These are phyloP conservation scores for Lasiosphaeria miniovina DNA, from an alignment of 495 filamentous ascomycete genomes.

Conservation along the genomic window DNA sequence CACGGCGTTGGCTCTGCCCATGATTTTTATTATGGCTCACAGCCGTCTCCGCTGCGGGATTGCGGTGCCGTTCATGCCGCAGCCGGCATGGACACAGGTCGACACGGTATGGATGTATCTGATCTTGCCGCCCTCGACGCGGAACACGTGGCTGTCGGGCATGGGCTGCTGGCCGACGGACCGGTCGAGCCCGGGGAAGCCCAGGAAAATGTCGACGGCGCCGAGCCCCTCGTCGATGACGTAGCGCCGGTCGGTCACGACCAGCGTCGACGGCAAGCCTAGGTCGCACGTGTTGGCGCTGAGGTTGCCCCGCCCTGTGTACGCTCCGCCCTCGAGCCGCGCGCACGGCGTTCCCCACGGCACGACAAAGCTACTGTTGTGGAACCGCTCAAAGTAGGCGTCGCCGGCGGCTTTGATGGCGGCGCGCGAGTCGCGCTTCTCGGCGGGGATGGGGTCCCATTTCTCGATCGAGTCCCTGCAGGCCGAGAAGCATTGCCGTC, in stretches of 20 bases:
- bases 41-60: neutral
- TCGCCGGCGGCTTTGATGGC: constrained; percentile 46
- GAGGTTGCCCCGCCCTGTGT: constrained; percentile 33
- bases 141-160: constrained; percentile 50
- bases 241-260: constrained; percentile 41
- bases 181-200: constrained; percentile 32
- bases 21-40: neutral
- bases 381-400: constrained; percentile 46
- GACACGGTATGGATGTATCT: constrained; percentile 47
- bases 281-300: constrained; percentile 34
- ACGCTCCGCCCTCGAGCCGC: constrained; percentile 44
- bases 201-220: constrained; percentile 42
- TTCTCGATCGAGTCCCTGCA: constrained; percentile 27
- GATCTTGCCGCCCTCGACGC: constrained; percentile 49
- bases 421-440: constrained; percentile 36
- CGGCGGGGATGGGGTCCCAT: constrained; percentile 43
- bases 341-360: constrained; percentile 48
- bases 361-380: constrained; percentile 38
- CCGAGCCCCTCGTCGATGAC: constrained; percentile 50
- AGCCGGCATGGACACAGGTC: neutral
- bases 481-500: neutral
- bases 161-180: constrained; percentile 13
- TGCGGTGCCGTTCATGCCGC: neutral
- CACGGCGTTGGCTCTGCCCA: too few relatives aligned
- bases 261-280: constrained; percentile 35